Evolutionary conservation across 2,329 filamentous ascomycete genomes (phyloP).

Genomic region (Fusarium solani-melongenae): DNA sequence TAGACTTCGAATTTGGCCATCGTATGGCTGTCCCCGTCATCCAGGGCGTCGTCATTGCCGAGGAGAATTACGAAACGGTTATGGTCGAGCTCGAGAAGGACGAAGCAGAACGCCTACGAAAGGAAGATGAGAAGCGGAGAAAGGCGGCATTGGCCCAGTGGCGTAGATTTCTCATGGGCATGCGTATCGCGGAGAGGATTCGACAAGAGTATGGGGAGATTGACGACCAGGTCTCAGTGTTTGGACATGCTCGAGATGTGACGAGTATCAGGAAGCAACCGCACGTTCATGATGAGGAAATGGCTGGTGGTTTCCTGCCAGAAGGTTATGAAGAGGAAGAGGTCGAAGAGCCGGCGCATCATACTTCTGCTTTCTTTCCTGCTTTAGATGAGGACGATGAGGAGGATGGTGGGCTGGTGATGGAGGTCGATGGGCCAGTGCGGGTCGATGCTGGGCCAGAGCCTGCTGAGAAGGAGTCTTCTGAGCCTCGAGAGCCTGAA

Average conservation of each 20-base stretch:
- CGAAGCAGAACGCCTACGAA: constrained; percentile 77
- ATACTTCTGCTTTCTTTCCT: constrained; percentile 61
- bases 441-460: constrained; percentile 9
- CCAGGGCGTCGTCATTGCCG: constrained; percentile 87
- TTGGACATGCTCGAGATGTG: constrained; percentile 59
- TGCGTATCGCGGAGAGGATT: constrained; percentile 84
- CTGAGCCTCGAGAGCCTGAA: neutral
- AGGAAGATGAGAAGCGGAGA: constrained; percentile 85
- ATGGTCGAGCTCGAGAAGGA: constrained; percentile 84
- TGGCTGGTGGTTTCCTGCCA: constrained; percentile 71
- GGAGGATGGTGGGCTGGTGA: constrained; percentile 47
- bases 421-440: constrained; percentile 43
- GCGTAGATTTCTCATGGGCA: constrained; percentile 87
- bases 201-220: constrained; percentile 79
- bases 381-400: constrained; percentile 57
- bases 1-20: constrained; percentile 95
- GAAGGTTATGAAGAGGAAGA: constrained; percentile 64
- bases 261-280: constrained; percentile 28
- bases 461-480: neutral
- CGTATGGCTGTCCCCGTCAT: constrained; percentile 94
- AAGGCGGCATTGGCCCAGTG: constrained; percentile 80
- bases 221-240: constrained; percentile 62
- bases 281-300: constrained; percentile 57
- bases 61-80: constrained; percentile 79
- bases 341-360: constrained; percentile 43